Evolutionary conservation across 768 basidiomycete genomes (phyloP).

Genomic region (Galerina sulciceps): DNA sequence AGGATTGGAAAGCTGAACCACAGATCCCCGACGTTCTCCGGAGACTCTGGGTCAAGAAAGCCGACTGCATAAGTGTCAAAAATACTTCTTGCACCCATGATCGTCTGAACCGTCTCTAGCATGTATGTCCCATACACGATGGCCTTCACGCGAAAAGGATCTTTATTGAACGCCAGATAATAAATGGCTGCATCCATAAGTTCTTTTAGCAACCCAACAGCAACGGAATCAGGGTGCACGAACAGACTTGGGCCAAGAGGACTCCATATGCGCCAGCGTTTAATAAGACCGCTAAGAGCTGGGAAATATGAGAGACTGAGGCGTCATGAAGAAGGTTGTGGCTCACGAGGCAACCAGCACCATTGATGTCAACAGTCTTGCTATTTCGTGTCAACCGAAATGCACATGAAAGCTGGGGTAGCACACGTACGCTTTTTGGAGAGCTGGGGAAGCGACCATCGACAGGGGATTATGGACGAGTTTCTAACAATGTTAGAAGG

Average conservation of each 20-base stretch:
- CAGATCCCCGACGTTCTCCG: neutral
- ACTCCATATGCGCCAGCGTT: neutral
- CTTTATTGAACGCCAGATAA: constrained; percentile 5
- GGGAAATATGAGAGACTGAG: neutral
- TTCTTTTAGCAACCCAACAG: neutral
- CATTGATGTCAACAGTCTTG: too few relatives aligned
- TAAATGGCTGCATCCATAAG: neutral
- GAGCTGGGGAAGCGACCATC: too few relatives aligned
- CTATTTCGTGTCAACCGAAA: too few relatives aligned
- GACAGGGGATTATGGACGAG: too few relatives aligned
- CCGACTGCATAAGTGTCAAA: neutral
- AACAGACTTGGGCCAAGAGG: neutral
- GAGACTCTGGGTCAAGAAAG: neutral
- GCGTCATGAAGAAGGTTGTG: too few relatives aligned
- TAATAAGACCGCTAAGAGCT: neutral
- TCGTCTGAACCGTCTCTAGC: constrained; percentile 6
- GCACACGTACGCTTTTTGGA: too few relatives aligned
- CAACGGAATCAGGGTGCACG: neutral
- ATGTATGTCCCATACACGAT: constrained; percentile 1
- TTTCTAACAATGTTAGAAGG: too few relatives aligned
- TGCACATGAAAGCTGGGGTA: too few relatives aligned
- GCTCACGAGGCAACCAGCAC: too few relatives aligned
- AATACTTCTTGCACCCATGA: neutral
- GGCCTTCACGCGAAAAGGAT: neutral
- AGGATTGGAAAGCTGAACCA: constrained; percentile 4